These are phyloP conservation scores for Camelina sativa DNA, from an alignment of 345 rosid species.

Conservation along the genomic window DNA sequence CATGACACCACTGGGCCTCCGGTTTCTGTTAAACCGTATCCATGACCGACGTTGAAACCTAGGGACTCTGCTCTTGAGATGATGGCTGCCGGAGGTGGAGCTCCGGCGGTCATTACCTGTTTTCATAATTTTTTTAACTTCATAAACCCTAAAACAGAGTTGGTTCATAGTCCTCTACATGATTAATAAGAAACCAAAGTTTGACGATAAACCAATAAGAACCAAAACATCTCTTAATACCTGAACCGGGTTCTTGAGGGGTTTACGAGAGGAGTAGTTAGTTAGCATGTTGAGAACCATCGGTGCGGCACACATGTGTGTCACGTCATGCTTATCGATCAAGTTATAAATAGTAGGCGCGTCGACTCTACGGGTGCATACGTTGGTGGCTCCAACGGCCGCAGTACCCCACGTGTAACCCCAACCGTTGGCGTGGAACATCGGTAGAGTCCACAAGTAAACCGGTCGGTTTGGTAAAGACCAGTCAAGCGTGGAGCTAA, in stretches of 20 bases:
- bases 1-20: conserved; percentile 60
- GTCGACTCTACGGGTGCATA: conserved; percentile 63
- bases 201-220: not conserved
- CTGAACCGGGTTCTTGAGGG: conserved; percentile 50
- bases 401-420: conserved; percentile 67
- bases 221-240: not conserved
- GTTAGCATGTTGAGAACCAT: conserved; percentile 67
- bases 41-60: conserved; percentile 60
- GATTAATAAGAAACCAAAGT: not conserved
- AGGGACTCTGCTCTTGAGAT: conserved; percentile 52
- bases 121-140: not conserved
- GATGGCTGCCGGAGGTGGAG: conserved; percentile 60
- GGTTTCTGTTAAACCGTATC: conserved; percentile 70
- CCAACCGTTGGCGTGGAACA: conserved; percentile 79
- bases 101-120: conserved; percentile 57
- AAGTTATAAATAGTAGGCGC: conserved; percentile 48
- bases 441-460: conserved; percentile 68
- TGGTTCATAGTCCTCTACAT: not conserved
- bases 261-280: conserved; percentile 41
- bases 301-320: conserved; percentile 78
- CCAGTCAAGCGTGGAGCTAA: conserved; percentile 54
- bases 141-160: conserved; percentile 15
- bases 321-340: conserved; percentile 56
- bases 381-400: conserved; percentile 66
- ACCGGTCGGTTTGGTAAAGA: conserved; percentile 51